Evolutionary conservation across 176 grass and related monocot species (phyloP).

Genomic region (Poa annua): DNA sequence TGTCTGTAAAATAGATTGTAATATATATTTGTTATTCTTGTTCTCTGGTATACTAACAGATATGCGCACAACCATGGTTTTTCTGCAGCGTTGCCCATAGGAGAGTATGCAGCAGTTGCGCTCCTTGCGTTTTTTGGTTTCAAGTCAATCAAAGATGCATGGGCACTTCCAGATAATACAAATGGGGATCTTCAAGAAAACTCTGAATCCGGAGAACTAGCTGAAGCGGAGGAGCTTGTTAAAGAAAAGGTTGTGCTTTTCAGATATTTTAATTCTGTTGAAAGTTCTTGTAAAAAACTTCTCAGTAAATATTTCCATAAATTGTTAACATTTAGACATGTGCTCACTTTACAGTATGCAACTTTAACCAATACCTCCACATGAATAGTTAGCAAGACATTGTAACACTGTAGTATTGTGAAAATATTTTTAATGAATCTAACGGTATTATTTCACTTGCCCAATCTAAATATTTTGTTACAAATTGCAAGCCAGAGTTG

Average conservation of each 20-base stretch:
- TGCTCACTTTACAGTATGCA: not conserved
- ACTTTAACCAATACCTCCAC: not conserved
- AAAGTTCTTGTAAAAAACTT: not conserved
- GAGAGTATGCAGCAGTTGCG: conserved; percentile 90
- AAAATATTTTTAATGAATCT: not conserved
- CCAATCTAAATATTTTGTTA: not conserved
- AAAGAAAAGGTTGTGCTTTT: conserved; percentile 85
- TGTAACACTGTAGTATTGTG: not conserved
- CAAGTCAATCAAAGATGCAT: conserved; percentile 96
- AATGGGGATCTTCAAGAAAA: conserved; percentile 49
- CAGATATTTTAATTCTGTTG: not conserved
- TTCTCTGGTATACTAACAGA: not conserved
- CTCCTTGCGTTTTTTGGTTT: conserved; percentile 91
- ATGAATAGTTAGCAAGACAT: not conserved
- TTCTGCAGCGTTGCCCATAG: conserved; percentile 85
- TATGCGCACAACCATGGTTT: conserved; percentile 24
- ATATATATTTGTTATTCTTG: too few species aligned
- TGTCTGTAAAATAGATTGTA: too few species aligned
- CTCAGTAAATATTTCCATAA: not conserved
- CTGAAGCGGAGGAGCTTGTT: conserved; percentile 93
- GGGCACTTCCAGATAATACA: conserved; percentile 58
- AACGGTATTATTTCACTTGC: not conserved
- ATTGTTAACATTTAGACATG: not conserved
- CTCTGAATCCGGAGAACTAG: conserved; percentile 83
- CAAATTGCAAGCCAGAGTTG: not conserved